Conservation (phyloP, 192 early-diverging fungal genomes). For the Coemansia sp. region DNA sequence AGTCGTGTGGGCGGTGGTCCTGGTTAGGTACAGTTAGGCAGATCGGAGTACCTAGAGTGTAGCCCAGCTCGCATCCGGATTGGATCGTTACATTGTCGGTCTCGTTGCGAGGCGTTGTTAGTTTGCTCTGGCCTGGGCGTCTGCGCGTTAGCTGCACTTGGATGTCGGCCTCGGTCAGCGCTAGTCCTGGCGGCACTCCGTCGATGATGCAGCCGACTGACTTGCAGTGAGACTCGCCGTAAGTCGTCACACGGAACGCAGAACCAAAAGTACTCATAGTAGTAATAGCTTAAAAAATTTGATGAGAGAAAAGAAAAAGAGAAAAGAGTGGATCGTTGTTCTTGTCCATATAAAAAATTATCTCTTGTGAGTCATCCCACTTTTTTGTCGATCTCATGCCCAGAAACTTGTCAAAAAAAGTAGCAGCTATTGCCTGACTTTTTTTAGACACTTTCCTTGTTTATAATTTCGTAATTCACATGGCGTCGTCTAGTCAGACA, state of each 20-base stretch:
- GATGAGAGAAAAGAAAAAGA: not conserved
- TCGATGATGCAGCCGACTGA: slow-evolving; percentile 97
- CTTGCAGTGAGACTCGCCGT: slow-evolving; percentile 98
- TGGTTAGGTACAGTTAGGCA: slow-evolving; percentile 89
- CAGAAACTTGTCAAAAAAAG: not conserved
- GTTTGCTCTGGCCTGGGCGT: slow-evolving; percentile 92
- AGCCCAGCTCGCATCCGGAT: slow-evolving; percentile 91
- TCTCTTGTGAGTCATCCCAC: not conserved
- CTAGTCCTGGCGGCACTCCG: slow-evolving; percentile 93
- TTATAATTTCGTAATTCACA: not conserved
- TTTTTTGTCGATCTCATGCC: not conserved
- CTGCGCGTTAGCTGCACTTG: slow-evolving; percentile 91
- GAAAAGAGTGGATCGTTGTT: too few relatives aligned
- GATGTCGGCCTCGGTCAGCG: slow-evolving; percentile 86
- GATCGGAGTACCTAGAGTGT: slow-evolving; percentile 94
- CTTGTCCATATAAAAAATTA: not conserved
- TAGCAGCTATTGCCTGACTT: not conserved
- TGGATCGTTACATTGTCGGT: slow-evolving; percentile 92
- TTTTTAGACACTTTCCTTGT: not conserved
- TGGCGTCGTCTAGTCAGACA: slow-evolving; percentile 20
- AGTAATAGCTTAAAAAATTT: not conserved
- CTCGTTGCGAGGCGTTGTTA: slow-evolving; percentile 98
- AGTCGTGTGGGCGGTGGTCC: slow-evolving; percentile 96
- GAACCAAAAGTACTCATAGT: slow-evolving; percentile 85
- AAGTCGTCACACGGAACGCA: slow-evolving; percentile 88